These are phyloP conservation scores for Penicillium sp. DNA, from an alignment of 2,329 filamentous ascomycete genomes.

Conservation along the genomic window DNA sequence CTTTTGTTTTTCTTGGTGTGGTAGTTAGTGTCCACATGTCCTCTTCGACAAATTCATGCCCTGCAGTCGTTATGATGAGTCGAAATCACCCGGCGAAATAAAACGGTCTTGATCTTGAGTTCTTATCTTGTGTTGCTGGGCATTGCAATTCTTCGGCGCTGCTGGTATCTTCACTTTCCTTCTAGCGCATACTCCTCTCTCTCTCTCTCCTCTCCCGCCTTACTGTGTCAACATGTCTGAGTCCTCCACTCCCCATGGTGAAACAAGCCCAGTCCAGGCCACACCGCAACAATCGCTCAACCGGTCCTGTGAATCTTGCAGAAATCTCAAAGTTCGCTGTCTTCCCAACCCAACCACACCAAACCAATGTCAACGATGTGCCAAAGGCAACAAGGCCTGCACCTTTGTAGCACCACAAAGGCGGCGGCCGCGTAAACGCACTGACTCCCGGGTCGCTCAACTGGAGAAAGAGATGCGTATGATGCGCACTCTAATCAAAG, in stretches of 20 bases:
- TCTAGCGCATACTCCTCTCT: background rate
- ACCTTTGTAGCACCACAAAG: slow-evolving; percentile 39
- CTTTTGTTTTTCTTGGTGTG: background rate
- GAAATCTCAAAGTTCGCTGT: slow-evolving; percentile 39
- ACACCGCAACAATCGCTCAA: slow-evolving; percentile 32
- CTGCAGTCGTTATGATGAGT: slow-evolving; percentile 2
- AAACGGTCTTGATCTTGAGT: background rate
- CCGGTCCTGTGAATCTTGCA: slow-evolving; percentile 39
- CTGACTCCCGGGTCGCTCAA: slow-evolving; percentile 38
- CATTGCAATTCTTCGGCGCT: background rate
- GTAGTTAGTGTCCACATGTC: background rate
- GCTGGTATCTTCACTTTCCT: background rate
- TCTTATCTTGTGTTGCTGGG: background rate
- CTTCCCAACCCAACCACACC: slow-evolving; percentile 30
- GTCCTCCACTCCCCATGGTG: slow-evolving; percentile 22
- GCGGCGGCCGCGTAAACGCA: slow-evolving; percentile 38
- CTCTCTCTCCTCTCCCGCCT: background rate
- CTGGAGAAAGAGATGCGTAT: slow-evolving; percentile 39
- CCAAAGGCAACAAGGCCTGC: slow-evolving; percentile 34
- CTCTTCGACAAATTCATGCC: too few species aligned
- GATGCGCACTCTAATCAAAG: slow-evolving; percentile 38
- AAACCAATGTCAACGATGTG: slow-evolving; percentile 39
- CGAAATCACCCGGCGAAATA: background rate
- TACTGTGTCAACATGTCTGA: slow-evolving; percentile 28
- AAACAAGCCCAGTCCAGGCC: slow-evolving; percentile 19